phyloP scores from a whole-genome alignment of 139 green algal genomes.

The Closterium sp. region DNA sequence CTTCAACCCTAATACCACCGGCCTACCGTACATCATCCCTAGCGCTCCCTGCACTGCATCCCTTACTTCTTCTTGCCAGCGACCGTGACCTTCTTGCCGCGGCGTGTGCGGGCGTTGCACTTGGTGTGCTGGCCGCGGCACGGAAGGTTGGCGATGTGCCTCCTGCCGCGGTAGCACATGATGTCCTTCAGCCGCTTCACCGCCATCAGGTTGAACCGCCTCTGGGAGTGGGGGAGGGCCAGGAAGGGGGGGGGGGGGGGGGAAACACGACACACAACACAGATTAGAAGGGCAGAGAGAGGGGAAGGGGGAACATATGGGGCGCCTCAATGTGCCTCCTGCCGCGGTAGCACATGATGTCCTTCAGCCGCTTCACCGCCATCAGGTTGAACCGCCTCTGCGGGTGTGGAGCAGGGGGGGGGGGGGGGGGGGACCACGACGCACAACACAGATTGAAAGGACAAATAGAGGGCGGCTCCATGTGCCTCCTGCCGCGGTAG shows the following conservation, averaged over 20 bases:
- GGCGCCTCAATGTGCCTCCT: constrained; percentile 69
- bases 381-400: constrained; percentile 76
- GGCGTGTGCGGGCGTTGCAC: constrained; percentile 92
- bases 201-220: constrained; percentile 81
- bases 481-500: constrained; percentile 92
- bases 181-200: constrained; percentile 99
- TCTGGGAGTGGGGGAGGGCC: too few species aligned
- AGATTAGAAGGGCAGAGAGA: too few species aligned
- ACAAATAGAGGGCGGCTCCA: too few species aligned
- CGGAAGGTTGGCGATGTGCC: constrained; percentile 88
- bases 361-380: constrained; percentile 98
- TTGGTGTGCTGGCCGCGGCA: constrained; percentile 91
- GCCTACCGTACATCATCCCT: too few species aligned
- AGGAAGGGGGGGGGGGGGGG: too few species aligned
- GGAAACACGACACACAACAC: too few species aligned
- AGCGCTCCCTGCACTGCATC: too few species aligned
- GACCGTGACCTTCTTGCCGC: constrained; percentile 77
- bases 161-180: constrained; percentile 88
- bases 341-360: constrained; percentile 96
- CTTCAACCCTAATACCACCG: too few species aligned
- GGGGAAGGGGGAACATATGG: too few species aligned
- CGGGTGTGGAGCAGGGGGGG: too few species aligned
- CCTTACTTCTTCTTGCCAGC: constrained; percentile 82
- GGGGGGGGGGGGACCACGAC: too few species aligned
- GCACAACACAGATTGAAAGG: too few species aligned